phyloP scores from a whole-genome alignment of 2,329 filamentous ascomycete genomes.

The Talaromyces funiculosus region DNA sequence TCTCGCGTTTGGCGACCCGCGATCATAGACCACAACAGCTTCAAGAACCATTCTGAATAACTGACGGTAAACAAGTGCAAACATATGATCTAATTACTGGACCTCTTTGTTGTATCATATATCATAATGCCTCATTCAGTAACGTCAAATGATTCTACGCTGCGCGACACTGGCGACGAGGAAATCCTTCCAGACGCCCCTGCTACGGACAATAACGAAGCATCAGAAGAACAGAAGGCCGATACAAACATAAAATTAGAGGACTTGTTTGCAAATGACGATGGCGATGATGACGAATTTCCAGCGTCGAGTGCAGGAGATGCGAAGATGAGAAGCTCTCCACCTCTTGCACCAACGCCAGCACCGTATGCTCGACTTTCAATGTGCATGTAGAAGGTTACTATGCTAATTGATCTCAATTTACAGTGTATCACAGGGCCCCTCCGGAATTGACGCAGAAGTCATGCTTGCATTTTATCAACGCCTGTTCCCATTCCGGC shows the following conservation, averaged over 20 bases:
- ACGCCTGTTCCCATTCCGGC: constrained; percentile 88
- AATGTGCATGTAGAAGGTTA: background rate
- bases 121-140: constrained; percentile 36
- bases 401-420: constrained; percentile 6
- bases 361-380: constrained; percentile 28
- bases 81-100: background rate
- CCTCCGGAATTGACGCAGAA: constrained; percentile 63
- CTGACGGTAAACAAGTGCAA: background rate
- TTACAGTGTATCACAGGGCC: constrained; percentile 17
- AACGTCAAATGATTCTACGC: constrained; percentile 34
- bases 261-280: constrained; percentile 56
- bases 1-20: constrained; percentile 1
- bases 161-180: constrained; percentile 31
- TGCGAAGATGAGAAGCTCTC: constrained; percentile 39
- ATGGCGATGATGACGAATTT: constrained; percentile 51
- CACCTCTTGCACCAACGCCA: constrained; percentile 27
- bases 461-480: constrained; percentile 93
- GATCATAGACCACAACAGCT: constrained; percentile 5
- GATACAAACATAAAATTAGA: constrained; percentile 44
- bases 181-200: constrained; percentile 41
- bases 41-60: background rate
- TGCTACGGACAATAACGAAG: constrained; percentile 11
- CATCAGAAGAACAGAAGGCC: constrained; percentile 16
- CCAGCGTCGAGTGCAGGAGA: constrained; percentile 48
- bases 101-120: background rate